Evolutionary conservation across 2,329 filamentous ascomycete genomes (phyloP).

Genomic region (Aspergillus tanneri): DNA sequence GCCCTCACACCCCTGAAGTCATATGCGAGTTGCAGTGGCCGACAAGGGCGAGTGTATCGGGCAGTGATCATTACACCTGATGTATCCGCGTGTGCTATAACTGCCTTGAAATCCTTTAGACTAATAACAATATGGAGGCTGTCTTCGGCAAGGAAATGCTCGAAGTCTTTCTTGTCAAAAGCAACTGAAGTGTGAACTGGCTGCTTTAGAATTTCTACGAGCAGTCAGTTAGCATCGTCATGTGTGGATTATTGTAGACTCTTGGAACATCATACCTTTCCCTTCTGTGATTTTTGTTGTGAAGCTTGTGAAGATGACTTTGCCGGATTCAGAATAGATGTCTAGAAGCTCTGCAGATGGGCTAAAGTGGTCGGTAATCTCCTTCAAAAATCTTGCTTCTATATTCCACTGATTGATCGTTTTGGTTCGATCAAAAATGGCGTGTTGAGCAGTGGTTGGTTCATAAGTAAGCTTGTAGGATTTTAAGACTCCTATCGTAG

Average conservation of each 20-base stretch:
- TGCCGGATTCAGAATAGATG: slow-evolving; percentile 58
- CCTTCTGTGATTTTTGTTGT: slow-evolving; percentile 63
- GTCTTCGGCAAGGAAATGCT: slow-evolving; percentile 59
- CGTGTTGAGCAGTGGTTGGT: slow-evolving; percentile 61
- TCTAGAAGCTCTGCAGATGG: slow-evolving; percentile 64
- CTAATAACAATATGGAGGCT: slow-evolving; percentile 62
- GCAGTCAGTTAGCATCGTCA: slow-evolving; percentile 16
- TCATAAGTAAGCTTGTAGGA: slow-evolving; percentile 66
- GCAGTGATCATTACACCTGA: slow-evolving; percentile 56
- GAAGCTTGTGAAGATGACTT: slow-evolving; percentile 64
- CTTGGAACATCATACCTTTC: slow-evolving; percentile 46
- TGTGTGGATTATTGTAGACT: background rate
- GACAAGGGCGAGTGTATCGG: slow-evolving; percentile 58
- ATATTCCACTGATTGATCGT: slow-evolving; percentile 61
- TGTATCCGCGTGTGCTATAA: slow-evolving; percentile 62
- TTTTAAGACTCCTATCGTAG: slow-evolving; percentile 57
- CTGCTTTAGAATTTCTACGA: slow-evolving; percentile 61
- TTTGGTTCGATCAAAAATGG: slow-evolving; percentile 59
- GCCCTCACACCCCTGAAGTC: slow-evolving; percentile 55
- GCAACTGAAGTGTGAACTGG: slow-evolving; percentile 65
- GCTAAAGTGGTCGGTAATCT: slow-evolving; percentile 65
- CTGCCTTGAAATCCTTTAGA: slow-evolving; percentile 65
- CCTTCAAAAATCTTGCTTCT: slow-evolving; percentile 56
- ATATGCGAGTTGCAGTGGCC: slow-evolving; percentile 62
- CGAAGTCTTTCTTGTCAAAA: slow-evolving; percentile 62